Base-by-base conservation (phyloP, 2,329 filamentous ascomycete genomes). In the Passalora sequoiae region DNA sequence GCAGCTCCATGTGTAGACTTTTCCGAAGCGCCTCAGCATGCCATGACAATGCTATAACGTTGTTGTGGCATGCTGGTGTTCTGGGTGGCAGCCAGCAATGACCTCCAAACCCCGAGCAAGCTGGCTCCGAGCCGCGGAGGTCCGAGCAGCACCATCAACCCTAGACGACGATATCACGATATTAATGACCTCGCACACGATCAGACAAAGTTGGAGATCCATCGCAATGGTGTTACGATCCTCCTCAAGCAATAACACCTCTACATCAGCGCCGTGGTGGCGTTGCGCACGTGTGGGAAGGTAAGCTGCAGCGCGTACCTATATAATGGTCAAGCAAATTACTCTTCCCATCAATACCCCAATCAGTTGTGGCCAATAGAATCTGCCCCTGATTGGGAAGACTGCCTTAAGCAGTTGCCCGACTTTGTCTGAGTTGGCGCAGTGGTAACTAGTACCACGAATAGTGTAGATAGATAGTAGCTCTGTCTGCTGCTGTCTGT, bases 121-220 rank as follows among this genome's bases (percentile, higher is more conserved):
- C 32, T 17, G 20, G 30, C n/a, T 15, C 30, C n/a, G 6, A 2
- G 33, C 19, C 4, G 33, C 20, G n/a, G n/a, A 24, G 33, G 2
- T 22, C 8, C 19, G 8, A 9, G 7, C 17, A 21, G 33, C 19
- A 24, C 33, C 24, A 7, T 12, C 24, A 27, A 12, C 19, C 30
- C 39, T 21, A 39, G 20, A 30, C 49, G 19, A 32, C 25, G 13
- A 36, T 35, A 46, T 27, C 40, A 49, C 49, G 38, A 42, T 12
- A 15, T 36, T 22, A 16, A 28, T 28, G 16, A 2, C 30, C 20
- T 21, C 36, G 24, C 13, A 36, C 8, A 7, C 4, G 3, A 19
- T 36, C 15, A 10, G 21, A 36, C n/a, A 20, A 7, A 4, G 7
- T 21, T 19, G 30, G 40, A 36, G 40, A 6, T 20, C 17, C 29